phyloP scores from a whole-genome alignment of 108 stramenopile genomes.

The Asterionellopsis glacialis region DNA sequence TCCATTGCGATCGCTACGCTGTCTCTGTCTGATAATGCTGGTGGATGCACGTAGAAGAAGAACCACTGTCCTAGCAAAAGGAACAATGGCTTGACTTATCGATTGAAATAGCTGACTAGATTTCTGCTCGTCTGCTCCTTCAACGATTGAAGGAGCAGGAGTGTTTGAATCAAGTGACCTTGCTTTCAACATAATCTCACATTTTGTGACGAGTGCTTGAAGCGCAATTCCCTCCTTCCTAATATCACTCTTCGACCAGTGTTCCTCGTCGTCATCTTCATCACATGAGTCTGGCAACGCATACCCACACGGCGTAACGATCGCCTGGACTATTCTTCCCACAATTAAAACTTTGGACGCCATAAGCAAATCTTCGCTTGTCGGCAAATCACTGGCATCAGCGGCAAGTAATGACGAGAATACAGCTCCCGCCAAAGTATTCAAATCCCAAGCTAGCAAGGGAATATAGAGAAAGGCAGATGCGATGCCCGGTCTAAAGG shows the following conservation, averaged over 20 bases:
- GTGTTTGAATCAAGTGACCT: neutral
- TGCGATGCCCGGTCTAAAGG: constrained; percentile 80
- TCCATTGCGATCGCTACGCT: neutral
- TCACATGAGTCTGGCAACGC: constrained; percentile 18
- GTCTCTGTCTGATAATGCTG: constrained; percentile 43
- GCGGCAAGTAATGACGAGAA: constrained; percentile 67
- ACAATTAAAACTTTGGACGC: constrained; percentile 45
- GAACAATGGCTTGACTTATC: constrained; percentile 70
- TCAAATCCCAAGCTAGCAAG: constrained; percentile 85
- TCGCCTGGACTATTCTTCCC: constrained; percentile 65
- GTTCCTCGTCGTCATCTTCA: constrained; percentile 12
- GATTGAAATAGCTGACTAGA: constrained; percentile 35
- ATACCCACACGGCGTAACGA: constrained; percentile 67
- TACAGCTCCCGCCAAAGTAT: constrained; percentile 69
- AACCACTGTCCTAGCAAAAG: constrained; percentile 69
- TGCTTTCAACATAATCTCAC: neutral
- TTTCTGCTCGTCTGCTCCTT: neutral
- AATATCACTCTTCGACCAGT: constrained; percentile 4
- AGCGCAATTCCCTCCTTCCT: neutral
- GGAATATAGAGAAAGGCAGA: constrained; percentile 77
- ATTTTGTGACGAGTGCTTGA: neutral
- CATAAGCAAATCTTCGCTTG: constrained; percentile 42
- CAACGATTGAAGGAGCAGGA: neutral
- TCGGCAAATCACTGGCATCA: constrained; percentile 24
- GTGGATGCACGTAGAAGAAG: constrained; percentile 68